Conservation (phyloP, 2,329 filamentous ascomycete genomes). For the Ceratocystis eucalypticola region DNA sequence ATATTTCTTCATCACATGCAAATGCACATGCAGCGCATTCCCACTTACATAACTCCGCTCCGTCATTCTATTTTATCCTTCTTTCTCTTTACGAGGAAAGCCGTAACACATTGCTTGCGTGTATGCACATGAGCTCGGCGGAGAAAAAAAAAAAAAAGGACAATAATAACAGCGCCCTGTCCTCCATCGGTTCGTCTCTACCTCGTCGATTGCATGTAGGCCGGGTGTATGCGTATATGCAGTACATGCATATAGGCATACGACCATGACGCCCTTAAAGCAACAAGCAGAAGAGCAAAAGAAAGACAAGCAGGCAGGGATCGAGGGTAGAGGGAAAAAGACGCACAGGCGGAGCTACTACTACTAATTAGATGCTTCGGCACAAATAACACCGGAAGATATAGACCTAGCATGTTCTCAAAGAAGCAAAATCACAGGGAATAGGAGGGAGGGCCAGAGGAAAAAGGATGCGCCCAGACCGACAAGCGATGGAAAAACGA, state of each 20-base stretch:
- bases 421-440: neutral
- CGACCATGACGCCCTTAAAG: no score
- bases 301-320: no score
- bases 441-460: neutral
- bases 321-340: neutral
- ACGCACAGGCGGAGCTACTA: conserved; percentile 1
- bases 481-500: neutral
- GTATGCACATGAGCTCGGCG: neutral
- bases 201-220: no score
- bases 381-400: conserved; percentile 8
- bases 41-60: neutral
- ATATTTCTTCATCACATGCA: neutral
- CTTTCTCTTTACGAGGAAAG: no score
- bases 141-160: neutral
- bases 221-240: no score
- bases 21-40: neutral
- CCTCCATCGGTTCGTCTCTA: no score
- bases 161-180: no score
- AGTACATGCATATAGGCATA: no score
- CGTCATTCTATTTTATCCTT: neutral
- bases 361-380: conserved; percentile 1
- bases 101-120: neutral
- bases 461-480: conserved; percentile 1
- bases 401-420: conserved; percentile 5
- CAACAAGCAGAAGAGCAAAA: no score